Conservation (phyloP, 192 early-diverging fungal species). For the Kickxella alabastrina region DNA sequence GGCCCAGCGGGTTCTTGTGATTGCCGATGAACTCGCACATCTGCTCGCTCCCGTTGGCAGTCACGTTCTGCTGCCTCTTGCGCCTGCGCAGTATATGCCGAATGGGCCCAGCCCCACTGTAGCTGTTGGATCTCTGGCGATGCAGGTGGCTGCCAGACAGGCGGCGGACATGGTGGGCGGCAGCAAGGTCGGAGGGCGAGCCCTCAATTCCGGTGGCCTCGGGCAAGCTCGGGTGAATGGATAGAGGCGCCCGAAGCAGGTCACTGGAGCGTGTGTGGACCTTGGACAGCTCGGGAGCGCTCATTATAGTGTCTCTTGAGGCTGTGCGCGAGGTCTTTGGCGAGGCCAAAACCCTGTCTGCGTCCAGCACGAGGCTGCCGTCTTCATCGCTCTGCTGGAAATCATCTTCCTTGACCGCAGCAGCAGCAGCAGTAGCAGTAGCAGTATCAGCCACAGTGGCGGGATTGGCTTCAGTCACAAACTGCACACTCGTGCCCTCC, state of each 20-base stretch:
- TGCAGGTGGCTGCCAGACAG: no score
- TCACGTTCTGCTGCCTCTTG: neutral
- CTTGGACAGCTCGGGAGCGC: conserved; percentile 22
- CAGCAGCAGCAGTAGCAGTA: no score
- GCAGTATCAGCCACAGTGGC: no score
- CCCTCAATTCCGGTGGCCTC: neutral
- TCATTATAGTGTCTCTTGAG: conserved; percentile 12
- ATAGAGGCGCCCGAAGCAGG: no score
- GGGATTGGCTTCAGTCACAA: no score
- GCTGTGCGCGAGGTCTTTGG: conserved; percentile 12
- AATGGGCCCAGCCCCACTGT: neutral
- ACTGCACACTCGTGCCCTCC: no score
- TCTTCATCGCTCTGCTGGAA: no score
- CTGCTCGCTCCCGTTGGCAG: conserved; percentile 1
- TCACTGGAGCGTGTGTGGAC: neutral
- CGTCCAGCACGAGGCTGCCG: conserved; percentile 28
- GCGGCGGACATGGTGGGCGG: neutral
- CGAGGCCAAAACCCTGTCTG: conserved; percentile 21
- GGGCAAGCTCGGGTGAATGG: conserved; percentile 11
- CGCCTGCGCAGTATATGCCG: conserved; percentile 30
- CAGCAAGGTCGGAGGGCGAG: neutral
- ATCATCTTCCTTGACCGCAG: no score
- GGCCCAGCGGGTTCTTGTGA: conserved; percentile 34
- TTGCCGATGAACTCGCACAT: conserved; percentile 43
- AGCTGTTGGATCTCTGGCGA: neutral